Evolutionary conservation across 441 rosid species (phyloP).

Genomic region (Aquilaria agallochum): DNA sequence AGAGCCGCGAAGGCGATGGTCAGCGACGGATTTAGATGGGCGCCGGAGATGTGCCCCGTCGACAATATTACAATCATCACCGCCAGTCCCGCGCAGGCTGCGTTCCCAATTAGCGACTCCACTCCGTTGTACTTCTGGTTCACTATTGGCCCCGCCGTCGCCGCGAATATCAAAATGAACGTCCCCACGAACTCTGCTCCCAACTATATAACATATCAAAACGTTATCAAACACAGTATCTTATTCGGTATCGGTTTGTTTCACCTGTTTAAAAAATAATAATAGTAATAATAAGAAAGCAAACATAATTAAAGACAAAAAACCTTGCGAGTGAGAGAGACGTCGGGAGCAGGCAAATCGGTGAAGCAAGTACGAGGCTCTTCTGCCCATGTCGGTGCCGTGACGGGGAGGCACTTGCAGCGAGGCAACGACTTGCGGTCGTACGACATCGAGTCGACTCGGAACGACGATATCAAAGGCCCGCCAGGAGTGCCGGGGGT

Average conservation of each 20-base stretch:
- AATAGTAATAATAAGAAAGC: neutral
- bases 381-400: slow-evolving; percentile 57
- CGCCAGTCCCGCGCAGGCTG: slow-evolving; percentile 87
- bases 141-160: slow-evolving; percentile 92
- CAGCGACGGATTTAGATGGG: slow-evolving; percentile 90
- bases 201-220: slow-evolving; percentile 34
- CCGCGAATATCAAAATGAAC: slow-evolving; percentile 84
- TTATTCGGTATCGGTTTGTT: too few species aligned
- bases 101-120: slow-evolving; percentile 84
- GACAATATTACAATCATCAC: slow-evolving; percentile 90
- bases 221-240: too few species aligned
- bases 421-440: slow-evolving; percentile 81
- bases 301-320: neutral
- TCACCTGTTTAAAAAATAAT: too few species aligned
- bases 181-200: slow-evolving; percentile 99
- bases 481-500: slow-evolving; percentile 95
- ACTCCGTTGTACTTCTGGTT: slow-evolving; percentile 74
- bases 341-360: slow-evolving; percentile 58
- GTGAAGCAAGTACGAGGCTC: slow-evolving; percentile 70
- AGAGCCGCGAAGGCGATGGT: slow-evolving; percentile 90
- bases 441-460: slow-evolving; percentile 85
- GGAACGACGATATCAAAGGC: slow-evolving; percentile 64
- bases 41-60: slow-evolving; percentile 95
- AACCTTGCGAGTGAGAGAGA: slow-evolving; percentile 97
- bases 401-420: slow-evolving; percentile 91